phyloP scores from a whole-genome alignment of 192 early-diverging fungal genomes.

The Coemansia sp. region DNA sequence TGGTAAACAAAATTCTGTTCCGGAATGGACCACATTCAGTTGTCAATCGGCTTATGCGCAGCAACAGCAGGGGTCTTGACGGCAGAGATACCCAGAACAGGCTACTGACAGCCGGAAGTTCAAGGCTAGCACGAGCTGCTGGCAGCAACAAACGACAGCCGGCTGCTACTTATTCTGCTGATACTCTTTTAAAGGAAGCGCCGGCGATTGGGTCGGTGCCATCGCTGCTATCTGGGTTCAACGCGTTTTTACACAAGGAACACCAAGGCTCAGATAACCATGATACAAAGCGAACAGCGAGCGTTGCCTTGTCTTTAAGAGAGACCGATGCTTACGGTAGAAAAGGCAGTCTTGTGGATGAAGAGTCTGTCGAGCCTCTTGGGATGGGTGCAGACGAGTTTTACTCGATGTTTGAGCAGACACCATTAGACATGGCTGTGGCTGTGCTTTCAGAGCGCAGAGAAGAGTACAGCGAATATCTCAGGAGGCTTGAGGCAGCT shows the following conservation, averaged over 20 bases:
- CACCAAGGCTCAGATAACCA: not conserved
- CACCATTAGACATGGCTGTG: constrained; percentile 8
- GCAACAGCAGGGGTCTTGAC: constrained; percentile 4
- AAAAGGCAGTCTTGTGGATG: not conserved
- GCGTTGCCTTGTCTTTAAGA: not conserved
- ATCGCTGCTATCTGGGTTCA: constrained; percentile 44
- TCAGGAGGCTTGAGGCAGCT: constrained; percentile 22
- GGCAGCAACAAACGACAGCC: constrained; percentile 1
- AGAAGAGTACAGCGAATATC: constrained; percentile 33
- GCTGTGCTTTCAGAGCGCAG: constrained; percentile 25
- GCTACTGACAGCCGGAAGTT: constrained; percentile 6
- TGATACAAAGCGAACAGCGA: not conserved
- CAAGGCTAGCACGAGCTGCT: not conserved
- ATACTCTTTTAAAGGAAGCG: constrained; percentile 14
- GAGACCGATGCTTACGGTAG: not conserved
- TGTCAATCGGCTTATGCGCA: constrained; percentile 19
- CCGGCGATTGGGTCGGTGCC: constrained; percentile 19
- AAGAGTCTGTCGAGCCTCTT: constrained; percentile 1
- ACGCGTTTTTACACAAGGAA: constrained; percentile 19
- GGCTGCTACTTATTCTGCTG: not conserved
- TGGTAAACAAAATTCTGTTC: constrained; percentile 36
- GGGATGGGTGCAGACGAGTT: constrained; percentile 23
- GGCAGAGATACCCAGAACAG: constrained; percentile 1
- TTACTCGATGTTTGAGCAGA: constrained; percentile 18
- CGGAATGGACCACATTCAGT: constrained; percentile 26